A percentile compares a stretch with the other conserved stretches of the same genome.
Evolutionary conservation across 2,329 filamentous ascomycete genomes (phyloP).

Genomic region (Harringtonia aguacate): DNA sequence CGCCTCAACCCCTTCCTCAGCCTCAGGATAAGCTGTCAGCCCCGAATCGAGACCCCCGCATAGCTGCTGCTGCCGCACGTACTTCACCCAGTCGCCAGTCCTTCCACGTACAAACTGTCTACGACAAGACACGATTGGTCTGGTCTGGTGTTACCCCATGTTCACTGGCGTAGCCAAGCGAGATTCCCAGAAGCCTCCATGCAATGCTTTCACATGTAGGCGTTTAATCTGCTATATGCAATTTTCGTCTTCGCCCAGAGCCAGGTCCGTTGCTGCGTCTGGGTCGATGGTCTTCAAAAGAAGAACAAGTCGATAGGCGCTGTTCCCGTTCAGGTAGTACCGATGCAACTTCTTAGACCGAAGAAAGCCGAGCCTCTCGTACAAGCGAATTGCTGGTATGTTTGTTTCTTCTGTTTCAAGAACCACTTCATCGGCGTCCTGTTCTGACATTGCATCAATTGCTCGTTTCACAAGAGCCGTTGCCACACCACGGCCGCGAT

Average conservation of each 20-base stretch:
- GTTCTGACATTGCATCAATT: constrained; percentile 79
- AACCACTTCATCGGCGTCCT: constrained; percentile 85
- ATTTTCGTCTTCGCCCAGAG: constrained; percentile 19
- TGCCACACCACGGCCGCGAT: constrained; percentile 77
- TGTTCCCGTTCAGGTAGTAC: constrained; percentile 95
- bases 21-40: too few species aligned
- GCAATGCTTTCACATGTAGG: not conserved
- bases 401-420: constrained; percentile 96
- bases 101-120: too few species aligned
- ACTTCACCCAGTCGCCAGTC: too few species aligned
- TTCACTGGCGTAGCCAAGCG: too few species aligned
- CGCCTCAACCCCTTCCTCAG: too few species aligned
- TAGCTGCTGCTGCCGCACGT: too few species aligned
- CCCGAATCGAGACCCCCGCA: too few species aligned
- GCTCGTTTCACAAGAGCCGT: constrained; percentile 81
- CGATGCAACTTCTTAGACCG: constrained; percentile 86
- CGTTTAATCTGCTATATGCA: not conserved
- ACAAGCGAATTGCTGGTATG: constrained; percentile 77
- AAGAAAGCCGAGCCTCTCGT: constrained; percentile 85
- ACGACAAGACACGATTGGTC: too few species aligned
- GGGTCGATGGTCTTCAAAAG: constrained; percentile 52
- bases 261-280: constrained; percentile 24
- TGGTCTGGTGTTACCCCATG: too few species aligned
- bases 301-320: constrained; percentile 79
- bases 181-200: not conserved